Percentiles rank a stretch among this genome's conserved stretches.
These are phyloP conservation scores for Favolaschia claudopus DNA, from an alignment of 768 basidiomycete genomes.

Conservation along the genomic window DNA sequence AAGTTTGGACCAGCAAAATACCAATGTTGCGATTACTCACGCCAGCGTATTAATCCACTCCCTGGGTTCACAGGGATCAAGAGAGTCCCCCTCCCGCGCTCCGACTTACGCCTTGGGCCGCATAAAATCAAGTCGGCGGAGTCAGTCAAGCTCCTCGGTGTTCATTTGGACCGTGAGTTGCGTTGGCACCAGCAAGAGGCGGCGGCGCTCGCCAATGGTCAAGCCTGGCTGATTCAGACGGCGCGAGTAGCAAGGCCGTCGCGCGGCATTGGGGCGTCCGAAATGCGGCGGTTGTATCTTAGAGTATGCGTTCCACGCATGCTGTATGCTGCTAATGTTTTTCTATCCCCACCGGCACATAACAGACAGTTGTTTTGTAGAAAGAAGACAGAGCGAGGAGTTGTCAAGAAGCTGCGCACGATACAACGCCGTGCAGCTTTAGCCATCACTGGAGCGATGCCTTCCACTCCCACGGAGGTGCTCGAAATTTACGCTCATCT, in stretches of 20 bases:
- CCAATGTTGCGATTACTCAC: conserved; percentile 18
- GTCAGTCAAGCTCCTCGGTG: conserved; percentile 37
- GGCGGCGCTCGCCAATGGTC: conserved; percentile 23
- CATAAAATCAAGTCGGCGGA: conserved; percentile 25
- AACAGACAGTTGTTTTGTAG: no score
- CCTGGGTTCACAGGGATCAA: conserved; percentile 4
- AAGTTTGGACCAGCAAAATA: conserved; percentile 31
- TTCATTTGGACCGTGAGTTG: conserved; percentile 40
- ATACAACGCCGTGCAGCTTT: conserved; percentile 29
- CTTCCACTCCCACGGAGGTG: conserved; percentile 19
- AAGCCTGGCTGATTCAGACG: conserved; percentile 24
- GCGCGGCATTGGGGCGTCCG: conserved; percentile 4
- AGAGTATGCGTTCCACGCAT: conserved; percentile 29
- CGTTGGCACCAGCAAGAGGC: conserved; percentile 34
- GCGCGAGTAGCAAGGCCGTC: conserved; percentile 7
- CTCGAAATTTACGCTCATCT: conserved; percentile 22
- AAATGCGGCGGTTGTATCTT: conserved; percentile 22
- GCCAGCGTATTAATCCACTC: not conserved
- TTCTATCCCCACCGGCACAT: not conserved
- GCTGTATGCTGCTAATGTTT: conserved; percentile 31
- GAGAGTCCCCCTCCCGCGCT: not conserved
- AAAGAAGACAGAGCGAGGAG: not conserved
- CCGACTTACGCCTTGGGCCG: conserved; percentile 6
- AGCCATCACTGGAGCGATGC: conserved; percentile 23
- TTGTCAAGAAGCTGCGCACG: not conserved